A percentile compares a stretch with the other conserved stretches of the same genome.
These are phyloP conservation scores for Abrus precatorius DNA, from an alignment of 306 rosid species.

Conservation along the genomic window DNA sequence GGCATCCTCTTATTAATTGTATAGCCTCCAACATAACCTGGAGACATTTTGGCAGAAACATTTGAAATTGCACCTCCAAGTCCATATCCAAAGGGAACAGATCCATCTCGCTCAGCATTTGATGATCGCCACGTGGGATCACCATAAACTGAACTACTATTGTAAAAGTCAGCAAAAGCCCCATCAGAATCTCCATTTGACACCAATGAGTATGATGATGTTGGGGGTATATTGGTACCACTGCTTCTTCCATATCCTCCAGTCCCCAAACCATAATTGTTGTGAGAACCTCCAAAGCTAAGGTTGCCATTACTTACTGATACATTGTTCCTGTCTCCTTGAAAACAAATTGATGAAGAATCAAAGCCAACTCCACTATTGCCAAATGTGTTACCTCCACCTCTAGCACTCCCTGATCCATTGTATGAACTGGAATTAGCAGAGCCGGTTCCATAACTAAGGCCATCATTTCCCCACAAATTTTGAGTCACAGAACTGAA, in stretches of 20 bases:
- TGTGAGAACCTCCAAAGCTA: conserved; percentile 78
- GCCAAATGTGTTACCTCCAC: conserved; percentile 74
- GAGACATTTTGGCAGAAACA: conserved; percentile 81
- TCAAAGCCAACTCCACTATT: conserved; percentile 86
- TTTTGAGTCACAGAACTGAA: conserved; percentile 81
- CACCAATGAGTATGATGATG: conserved; percentile 70
- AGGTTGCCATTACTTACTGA: conserved; percentile 70
- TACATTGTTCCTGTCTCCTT: conserved; percentile 70
- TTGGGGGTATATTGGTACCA: conserved; percentile 62
- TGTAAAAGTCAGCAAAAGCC: conserved; percentile 74
- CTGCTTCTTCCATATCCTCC: conserved; percentile 91
- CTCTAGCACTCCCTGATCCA: conserved; percentile 80
- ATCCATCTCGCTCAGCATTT: conserved; percentile 79
- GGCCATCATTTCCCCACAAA: conserved; percentile 91
- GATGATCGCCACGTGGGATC: conserved; percentile 93
- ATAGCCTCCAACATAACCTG: conserved; percentile 94
- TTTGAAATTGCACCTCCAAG: conserved; percentile 80
- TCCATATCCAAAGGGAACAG: conserved; percentile 88
- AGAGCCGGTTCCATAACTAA: conserved; percentile 75
- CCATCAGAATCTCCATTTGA: conserved; percentile 89
- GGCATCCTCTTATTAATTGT: conserved; percentile 95
- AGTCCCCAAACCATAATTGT: conserved; percentile 71
- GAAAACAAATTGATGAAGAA: conserved; percentile 70
- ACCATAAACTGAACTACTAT: conserved; percentile 70
- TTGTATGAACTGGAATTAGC: conserved; percentile 71